These are phyloP conservation scores for Mortierella sp. DNA, from an alignment of 371 early-diverging fungal genomes.

Conservation along the genomic window DNA sequence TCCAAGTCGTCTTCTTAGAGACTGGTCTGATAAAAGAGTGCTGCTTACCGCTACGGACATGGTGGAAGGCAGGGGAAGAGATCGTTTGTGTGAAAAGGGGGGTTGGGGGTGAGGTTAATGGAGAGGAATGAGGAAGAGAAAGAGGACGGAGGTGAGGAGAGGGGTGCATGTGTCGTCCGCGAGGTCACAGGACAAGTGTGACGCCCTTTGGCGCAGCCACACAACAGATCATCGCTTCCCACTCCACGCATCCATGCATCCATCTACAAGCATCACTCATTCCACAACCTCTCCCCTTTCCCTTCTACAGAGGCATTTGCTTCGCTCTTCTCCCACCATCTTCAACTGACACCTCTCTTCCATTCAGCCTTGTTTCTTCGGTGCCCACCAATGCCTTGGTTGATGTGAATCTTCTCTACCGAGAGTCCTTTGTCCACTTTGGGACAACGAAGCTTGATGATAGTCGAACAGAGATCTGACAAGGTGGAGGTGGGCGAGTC, in stretches of 20 bases:
- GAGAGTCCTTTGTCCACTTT: constrained; percentile 12
- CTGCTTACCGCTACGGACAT: constrained; percentile 18
- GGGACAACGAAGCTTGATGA: constrained; percentile 19
- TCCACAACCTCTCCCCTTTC: too few relatives aligned
- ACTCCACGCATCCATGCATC: neutral
- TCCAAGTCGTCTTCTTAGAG: too few relatives aligned
- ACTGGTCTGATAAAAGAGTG: neutral
- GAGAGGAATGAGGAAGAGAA: constrained; percentile 1
- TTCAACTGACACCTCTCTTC: neutral
- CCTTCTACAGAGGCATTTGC: too few relatives aligned
- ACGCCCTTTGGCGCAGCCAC: too few relatives aligned
- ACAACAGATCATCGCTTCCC: neutral
- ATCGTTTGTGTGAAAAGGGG: neutral
- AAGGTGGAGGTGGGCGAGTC: constrained; percentile 17
- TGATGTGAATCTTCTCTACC: constrained; percentile 47
- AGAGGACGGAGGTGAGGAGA: neutral
- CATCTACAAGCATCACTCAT: neutral
- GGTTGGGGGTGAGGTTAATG: neutral
- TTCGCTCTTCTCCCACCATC: too few relatives aligned
- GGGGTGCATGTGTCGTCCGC: too few relatives aligned
- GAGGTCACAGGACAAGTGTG: neutral
- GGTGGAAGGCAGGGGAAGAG: neutral
- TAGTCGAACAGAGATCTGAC: constrained; percentile 55
- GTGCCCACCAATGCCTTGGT: constrained; percentile 10
- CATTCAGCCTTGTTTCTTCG: neutral